Evolutionary conservation across 1,284 basidiomycete genomes (phyloP), one percentile per base, ranked within the genome.

Genomic region (Cutaneotrichosporon sp.): DNA sequence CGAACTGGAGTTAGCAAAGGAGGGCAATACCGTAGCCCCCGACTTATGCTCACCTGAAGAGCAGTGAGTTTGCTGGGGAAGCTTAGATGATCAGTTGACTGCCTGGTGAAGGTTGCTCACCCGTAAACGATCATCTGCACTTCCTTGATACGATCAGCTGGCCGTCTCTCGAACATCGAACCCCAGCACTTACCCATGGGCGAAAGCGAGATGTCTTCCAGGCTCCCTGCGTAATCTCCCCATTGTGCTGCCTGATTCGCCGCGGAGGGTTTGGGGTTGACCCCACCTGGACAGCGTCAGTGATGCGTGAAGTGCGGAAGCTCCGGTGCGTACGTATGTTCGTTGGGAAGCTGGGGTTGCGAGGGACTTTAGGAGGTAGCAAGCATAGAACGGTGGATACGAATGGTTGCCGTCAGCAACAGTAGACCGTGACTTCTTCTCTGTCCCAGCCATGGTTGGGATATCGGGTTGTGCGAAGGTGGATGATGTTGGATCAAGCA

Each of bases 81-180:
- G 6, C 91, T 77, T 50, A 6, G 22, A 31, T 51, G 5, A 51
- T 67, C 42, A 64, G 62, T 54, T 24, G 11, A 16, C 38, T 33
- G 11, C 18, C 9, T 49, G 13, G 47, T 4, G n/a, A 10, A 11
- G 22, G 29, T 27, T 24, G 31, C 73, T 57, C 46, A 77, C 75
- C 79, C 91, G 72, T 90, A 85, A 0, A 95, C 90, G 56, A 94
- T 87, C 84, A 92, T 86, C 63, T 91, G 89, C 89, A 93, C 93
- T 46, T 78, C 76, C 76, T 77, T 38, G 34, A 16, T 8, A n/a
- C n/a, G n/a, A 7, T 54, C 50, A 34, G 13, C 16, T 3, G 10
- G 29, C 29, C 16, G n/a, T n/a, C n/a, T n/a, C n/a, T n/a, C n/a
- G n/a, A n/a, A 9, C n/a, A 7, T 14, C 14, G 43, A 16, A 10